Base-by-base conservation (phyloP, 2,329 filamentous ascomycete genomes). In the Herpotrichia juniperi region DNA sequence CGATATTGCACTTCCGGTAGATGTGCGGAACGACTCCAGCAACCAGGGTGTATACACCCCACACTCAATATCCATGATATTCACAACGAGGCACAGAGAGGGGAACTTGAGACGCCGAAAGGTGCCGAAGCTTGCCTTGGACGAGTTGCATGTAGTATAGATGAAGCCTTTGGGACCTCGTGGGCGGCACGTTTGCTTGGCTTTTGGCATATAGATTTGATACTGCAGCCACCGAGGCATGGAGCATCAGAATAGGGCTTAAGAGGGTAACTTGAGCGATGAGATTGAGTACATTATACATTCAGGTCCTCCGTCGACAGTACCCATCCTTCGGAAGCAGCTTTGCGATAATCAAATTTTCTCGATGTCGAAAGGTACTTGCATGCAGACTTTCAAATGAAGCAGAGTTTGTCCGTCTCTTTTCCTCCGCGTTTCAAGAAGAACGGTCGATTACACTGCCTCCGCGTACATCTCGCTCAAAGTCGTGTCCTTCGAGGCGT, bases 1-100 rank as follows among this genome's bases (percentile, higher is more conserved):
- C 30, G 6, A 62, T 49, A 62, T 58, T 62, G 47, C 31, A 47
- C 51, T n/a, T 54, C 45, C 57, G 59, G 57, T 51, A 52, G 44
- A 53, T 58, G 50, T 39, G 32, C 42, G 28, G 48, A 17, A 54
- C 50, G 54, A 46, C 19, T 39, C 58, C 54, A 34, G n/a, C 1
- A 40, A 48, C 54, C 58, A 44, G 53, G 56, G 44, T 42, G 21
- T 28, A 39, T 31, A 10, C 39, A 12, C 39, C 17, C 21, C 34
- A 19, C 16, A 37, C 17, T 17, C 34, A 37, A 37, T 37, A 37
- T 37, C 26, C 34, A 17, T 14, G 34, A 37, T 19, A 37, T 7
- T 7, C 34, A 37, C 5, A 19, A 11, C 11, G 11, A 19, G 34
- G 12, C 46, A 17, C 37, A 35, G 28, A 48, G 40, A 40, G 32